These are phyloP conservation scores for Tuber melanosporum DNA, from an alignment of 495 filamentous ascomycete genomes.

Conservation along the genomic window DNA sequence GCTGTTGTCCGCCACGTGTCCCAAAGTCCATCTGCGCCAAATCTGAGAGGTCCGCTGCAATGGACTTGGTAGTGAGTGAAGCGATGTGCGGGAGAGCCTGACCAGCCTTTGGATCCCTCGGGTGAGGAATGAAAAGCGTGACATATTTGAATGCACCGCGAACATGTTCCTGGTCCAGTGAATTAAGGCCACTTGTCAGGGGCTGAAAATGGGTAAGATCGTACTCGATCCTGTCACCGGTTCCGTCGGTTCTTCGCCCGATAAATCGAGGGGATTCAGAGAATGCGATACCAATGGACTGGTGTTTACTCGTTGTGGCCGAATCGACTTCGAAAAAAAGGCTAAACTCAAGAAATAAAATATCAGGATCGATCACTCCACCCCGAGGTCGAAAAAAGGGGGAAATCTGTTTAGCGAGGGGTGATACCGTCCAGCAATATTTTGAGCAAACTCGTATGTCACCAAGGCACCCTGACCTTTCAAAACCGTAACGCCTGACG, in stretches of 20 bases:
- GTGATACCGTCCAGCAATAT: conserved; percentile 43
- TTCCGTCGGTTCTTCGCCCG: conserved; percentile 41
- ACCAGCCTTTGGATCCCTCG: conserved; percentile 22
- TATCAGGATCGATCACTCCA: neutral
- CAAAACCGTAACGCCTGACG: conserved; percentile 26
- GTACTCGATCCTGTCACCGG: conserved; percentile 37
- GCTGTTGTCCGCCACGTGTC: conserved; percentile 9
- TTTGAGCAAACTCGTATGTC: conserved; percentile 45
- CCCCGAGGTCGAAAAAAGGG: neutral
- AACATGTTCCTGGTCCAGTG: conserved; percentile 41
- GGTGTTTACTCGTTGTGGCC: conserved; percentile 31
- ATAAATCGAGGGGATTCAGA: conserved; percentile 44
- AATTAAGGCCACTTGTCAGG: conserved; percentile 39
- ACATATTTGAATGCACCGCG: conserved; percentile 46
- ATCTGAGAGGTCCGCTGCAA: conserved; percentile 2
- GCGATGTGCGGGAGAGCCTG: conserved; percentile 22
- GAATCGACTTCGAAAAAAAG: conserved; percentile 22
- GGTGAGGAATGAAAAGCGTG: conserved; percentile 40
- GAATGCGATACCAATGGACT: conserved; percentile 41
- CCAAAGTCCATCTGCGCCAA: neutral
- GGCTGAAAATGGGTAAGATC: conserved; percentile 42
- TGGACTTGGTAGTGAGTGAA: conserved; percentile 6
- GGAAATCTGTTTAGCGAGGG: neutral
- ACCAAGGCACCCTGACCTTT: conserved; percentile 42
- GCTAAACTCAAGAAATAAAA: neutral